A percentile compares a stretch with the other conserved stretches of the same genome.
Evolutionary conservation across 345 rosid genomes (phyloP).

Genomic region (Clarkia xantiana): DNA sequence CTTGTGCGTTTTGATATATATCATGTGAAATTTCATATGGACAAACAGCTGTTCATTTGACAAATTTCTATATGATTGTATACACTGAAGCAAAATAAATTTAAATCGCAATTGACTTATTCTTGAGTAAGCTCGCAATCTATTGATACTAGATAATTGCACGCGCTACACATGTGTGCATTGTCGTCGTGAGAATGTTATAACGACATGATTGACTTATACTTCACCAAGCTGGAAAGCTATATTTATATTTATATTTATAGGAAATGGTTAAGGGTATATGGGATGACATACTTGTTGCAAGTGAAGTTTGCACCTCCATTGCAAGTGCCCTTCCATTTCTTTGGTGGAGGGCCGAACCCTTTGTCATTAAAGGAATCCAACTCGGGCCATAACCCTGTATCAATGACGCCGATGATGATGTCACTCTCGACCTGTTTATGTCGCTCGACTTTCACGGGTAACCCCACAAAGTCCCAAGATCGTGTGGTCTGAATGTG

Average conservation of each 20-base stretch:
- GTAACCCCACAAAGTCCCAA: constrained; percentile 43
- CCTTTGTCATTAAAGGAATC: constrained; percentile 7
- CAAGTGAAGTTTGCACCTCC: constrained; percentile 12
- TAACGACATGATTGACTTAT: background rate
- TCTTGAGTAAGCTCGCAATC: too few relatives aligned
- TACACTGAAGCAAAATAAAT: too few relatives aligned
- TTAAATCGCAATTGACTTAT: too few relatives aligned
- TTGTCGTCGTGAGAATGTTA: too few relatives aligned
- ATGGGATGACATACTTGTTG: constrained; percentile 14
- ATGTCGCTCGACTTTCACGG: constrained; percentile 2
- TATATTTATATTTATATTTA: too few relatives aligned
- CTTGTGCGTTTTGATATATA: too few relatives aligned
- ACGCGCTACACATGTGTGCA: too few relatives aligned
- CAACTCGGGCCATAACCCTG: constrained; percentile 16
- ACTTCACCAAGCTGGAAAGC: constrained; percentile 5
- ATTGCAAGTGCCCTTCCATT: constrained; percentile 13
- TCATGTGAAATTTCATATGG: too few relatives aligned
- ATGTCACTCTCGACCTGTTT: constrained; percentile 6
- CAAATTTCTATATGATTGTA: too few relatives aligned
- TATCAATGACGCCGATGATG: constrained; percentile 14
- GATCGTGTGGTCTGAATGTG: constrained; percentile 37
- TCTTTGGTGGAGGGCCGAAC: constrained; percentile 9
- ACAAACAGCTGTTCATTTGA: too few relatives aligned
- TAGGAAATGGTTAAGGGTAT: too few relatives aligned
- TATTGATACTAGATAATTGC: too few relatives aligned